Evolutionary conservation across 2,329 filamentous ascomycete genomes (phyloP), one percentile per base, ranked within the genome.

Genomic region (Eurotiales sp.): DNA sequence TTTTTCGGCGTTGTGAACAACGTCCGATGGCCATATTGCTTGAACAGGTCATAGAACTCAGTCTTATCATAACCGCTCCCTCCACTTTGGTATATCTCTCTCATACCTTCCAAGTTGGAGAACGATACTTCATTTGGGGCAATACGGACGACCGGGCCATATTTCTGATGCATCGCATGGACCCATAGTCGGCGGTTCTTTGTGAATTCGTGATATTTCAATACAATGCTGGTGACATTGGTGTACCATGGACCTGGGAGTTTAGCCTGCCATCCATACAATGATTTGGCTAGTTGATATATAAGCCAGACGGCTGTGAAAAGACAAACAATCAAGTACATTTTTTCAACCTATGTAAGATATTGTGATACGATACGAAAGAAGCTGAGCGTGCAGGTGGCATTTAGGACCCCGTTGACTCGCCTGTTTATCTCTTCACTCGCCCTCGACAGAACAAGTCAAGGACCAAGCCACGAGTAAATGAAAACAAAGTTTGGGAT

Each of bases 51-150:
- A 54, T 69, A 70, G 12, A 65, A 64, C 29, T 65, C 64, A 0
- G 67, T 68, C 52, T 69, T 69, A 43, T 69, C 66, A 50, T 68
- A 70, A 1, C 66, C 67, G 46, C 66, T 68, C 0, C 66, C 66
- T 6, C 64, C 64, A 2, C 61, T 63, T 1, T 59, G 56, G 51
- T 67, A 67, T 10, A 67, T 67, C 23, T 64, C 64, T 27, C 61
- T 62, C 17, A 67, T 61, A 2, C 61, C 64, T 19, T 64, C 59
- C 6, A 64, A 25, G 15, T 57, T 60, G 1, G 57, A 58, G 29
- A 68, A 66, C 1, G 64, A 65, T 10, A 64, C 55, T 47, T 67
- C 64, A 41, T 66, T 64, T 0, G 65, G 64, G 1, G 59, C 56
- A 6, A 68, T 49, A 1, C 65, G 62, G 12, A 67, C 64, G 2